A percentile compares a stretch with the other conserved stretches of the same genome.
These are phyloP conservation scores for Endocalyx cinctus DNA, from an alignment of 2,329 filamentous ascomycete species.

Conservation along the genomic window DNA sequence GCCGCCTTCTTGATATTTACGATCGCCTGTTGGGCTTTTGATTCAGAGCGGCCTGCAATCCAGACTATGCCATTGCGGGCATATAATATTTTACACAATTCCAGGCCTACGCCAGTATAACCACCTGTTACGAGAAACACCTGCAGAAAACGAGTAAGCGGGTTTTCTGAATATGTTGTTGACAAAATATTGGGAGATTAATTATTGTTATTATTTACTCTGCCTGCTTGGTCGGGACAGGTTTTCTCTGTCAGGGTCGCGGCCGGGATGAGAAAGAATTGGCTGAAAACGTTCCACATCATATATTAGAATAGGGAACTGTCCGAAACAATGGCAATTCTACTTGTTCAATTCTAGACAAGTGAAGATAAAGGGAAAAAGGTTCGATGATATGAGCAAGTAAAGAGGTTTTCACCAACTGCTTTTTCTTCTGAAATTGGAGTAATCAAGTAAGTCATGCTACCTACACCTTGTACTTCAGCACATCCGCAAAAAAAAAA, in stretches of 20 bases:
- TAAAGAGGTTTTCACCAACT: too few relatives aligned
- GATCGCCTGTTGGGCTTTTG: slow-evolving; percentile 22
- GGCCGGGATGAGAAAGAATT: slow-evolving; percentile 17
- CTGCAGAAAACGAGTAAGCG: neutral
- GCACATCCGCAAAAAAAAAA: too few relatives aligned
- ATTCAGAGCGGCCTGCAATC: slow-evolving; percentile 28
- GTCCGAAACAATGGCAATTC: too few relatives aligned
- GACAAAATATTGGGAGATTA: neutral
- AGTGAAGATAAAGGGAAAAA: too few relatives aligned
- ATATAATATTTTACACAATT: slow-evolving; percentile 12
- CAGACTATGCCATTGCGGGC: slow-evolving; percentile 27
- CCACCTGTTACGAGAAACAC: slow-evolving; percentile 10
- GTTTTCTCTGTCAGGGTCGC: slow-evolving; percentile 18
- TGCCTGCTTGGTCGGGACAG: slow-evolving; percentile 6
- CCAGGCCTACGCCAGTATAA: slow-evolving; percentile 6
- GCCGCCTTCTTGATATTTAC: slow-evolving; percentile 11
- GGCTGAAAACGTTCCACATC: slow-evolving; percentile 21
- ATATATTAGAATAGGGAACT: too few relatives aligned
- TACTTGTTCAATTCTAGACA: too few relatives aligned
- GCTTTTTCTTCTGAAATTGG: too few relatives aligned
- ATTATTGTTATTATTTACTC: neutral
- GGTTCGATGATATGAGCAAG: too few relatives aligned
- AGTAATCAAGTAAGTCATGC: too few relatives aligned
- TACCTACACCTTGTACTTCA: too few relatives aligned
- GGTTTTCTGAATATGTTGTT: too few relatives aligned